Evolutionary conservation across 495 filamentous ascomycete genomes (phyloP).

Genomic region (Neurospora sp.): DNA sequence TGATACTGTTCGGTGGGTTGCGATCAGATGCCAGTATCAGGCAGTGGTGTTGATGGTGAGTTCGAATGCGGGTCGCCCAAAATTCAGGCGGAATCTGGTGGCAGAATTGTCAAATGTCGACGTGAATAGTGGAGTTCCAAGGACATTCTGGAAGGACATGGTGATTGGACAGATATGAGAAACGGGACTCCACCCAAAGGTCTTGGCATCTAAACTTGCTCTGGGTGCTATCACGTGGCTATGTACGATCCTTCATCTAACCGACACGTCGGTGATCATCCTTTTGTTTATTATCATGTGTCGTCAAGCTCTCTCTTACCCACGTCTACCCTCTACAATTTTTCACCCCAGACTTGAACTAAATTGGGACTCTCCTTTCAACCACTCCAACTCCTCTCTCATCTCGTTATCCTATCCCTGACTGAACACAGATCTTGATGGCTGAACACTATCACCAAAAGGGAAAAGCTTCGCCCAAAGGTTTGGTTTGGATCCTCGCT

Average conservation of each 20-base stretch:
- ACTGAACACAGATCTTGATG: background rate
- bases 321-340: background rate
- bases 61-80: too few relatives aligned
- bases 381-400: background rate
- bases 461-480: too few relatives aligned
- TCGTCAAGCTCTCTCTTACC: too few relatives aligned
- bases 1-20: too few relatives aligned
- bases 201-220: background rate
- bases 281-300: background rate
- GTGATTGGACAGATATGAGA: background rate
- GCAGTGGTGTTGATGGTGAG: background rate
- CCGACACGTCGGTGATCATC: background rate
- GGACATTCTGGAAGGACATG: background rate
- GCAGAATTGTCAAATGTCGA: constrained; percentile 1
- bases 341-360: background rate
- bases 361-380: background rate
- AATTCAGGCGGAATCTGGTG: constrained; percentile 7
- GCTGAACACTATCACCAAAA: background rate
- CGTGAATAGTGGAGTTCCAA: background rate
- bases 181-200: accelerated
- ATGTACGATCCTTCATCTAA: background rate
- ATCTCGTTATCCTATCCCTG: background rate
- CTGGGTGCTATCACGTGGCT: background rate
- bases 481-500: background rate
- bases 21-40: background rate